Base-by-base conservation (phyloP, 371 early-diverging fungal genomes). In the Blakeslea trispora region DNA sequence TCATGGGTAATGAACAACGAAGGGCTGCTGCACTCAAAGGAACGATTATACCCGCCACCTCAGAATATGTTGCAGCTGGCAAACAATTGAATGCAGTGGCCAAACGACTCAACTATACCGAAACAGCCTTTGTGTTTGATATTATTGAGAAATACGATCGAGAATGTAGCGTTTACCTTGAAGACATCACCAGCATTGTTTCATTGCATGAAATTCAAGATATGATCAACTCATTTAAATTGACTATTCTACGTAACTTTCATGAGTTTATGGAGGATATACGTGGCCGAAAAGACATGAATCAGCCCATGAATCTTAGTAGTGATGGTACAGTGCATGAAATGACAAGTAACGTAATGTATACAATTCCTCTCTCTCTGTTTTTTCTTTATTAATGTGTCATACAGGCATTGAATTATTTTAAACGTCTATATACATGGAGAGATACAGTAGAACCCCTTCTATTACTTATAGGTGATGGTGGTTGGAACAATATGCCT, bases 271-370 rank as follows among this genome's bases (percentile, higher is more conserved):
- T 85, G 62, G 87, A 87, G n/a, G 91, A 91, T 46, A 75, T 89
- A 17, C 62, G 76, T 22, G 77, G 72, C 13, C 67, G 63, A 58
- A 51, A 64, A 19, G 73, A 77, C 31, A 66, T 67, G 0, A 64
- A 64, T 41, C 57, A 65, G 28, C 74, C 71, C 22, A 68, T 72
- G 23, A 77, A 75, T 14, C 73, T 91, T 45, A 86, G 91, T 39
- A 77, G 68, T 22, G 94, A 94, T 67, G 94, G 92, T 57, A 92
- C 92, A 22, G 92, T 94, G 1, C 90, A 92, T 62, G 93, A 94
- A 64, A 67, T 90, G 57, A 89, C 92, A 0, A 89, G 87, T 66
- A 83, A 85, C 64, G 93, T 89, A 82, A 65, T 74, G 68, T 19
- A 18, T n/a, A 37, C n/a, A 17, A 11, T 35, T 52, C 11, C 52